Conservation (phyloP, 331 rosid species). For the Arachis monticola region DNA sequence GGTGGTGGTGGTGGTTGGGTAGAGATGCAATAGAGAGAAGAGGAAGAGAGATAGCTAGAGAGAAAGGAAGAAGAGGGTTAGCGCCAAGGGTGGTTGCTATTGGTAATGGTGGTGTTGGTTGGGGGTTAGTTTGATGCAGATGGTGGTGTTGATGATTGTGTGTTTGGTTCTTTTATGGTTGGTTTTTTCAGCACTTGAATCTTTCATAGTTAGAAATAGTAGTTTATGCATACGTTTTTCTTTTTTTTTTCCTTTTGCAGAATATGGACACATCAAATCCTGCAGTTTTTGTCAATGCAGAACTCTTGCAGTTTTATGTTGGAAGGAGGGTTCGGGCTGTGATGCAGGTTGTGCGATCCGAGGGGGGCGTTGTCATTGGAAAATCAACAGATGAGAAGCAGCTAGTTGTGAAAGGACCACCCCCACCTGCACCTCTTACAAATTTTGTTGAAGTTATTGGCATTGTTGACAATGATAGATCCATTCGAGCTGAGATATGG, state of each 20-base stretch:
- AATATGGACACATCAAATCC: slow-evolving; percentile 57
- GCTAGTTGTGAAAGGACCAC: slow-evolving; percentile 54
- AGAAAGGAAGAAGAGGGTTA: no score
- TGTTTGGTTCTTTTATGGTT: not conserved
- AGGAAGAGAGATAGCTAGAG: no score
- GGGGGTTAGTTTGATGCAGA: no score
- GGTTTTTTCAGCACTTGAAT: no score
- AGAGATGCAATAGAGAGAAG: no score
- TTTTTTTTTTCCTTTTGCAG: slow-evolving; percentile 40
- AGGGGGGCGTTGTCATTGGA: slow-evolving; percentile 50
- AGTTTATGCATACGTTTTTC: no score
- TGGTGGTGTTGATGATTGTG: no score
- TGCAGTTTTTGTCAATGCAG: slow-evolving; percentile 58
- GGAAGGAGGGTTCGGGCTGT: slow-evolving; percentile 61
- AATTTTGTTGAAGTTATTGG: slow-evolving; percentile 64
- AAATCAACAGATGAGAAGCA: slow-evolving; percentile 65
- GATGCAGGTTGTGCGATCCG: slow-evolving; percentile 58
- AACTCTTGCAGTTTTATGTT: slow-evolving; percentile 47
- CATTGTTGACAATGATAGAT: slow-evolving; percentile 53
- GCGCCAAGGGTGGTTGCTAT: no score
- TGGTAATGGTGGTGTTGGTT: no score
- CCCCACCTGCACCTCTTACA: slow-evolving; percentile 44
- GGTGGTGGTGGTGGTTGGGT: no score
- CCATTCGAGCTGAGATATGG: slow-evolving; percentile 61
- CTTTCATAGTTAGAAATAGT: no score